Evolutionary conservation across 2,329 filamentous ascomycete species (phyloP).

Genomic region (Hortaea werneckii): DNA sequence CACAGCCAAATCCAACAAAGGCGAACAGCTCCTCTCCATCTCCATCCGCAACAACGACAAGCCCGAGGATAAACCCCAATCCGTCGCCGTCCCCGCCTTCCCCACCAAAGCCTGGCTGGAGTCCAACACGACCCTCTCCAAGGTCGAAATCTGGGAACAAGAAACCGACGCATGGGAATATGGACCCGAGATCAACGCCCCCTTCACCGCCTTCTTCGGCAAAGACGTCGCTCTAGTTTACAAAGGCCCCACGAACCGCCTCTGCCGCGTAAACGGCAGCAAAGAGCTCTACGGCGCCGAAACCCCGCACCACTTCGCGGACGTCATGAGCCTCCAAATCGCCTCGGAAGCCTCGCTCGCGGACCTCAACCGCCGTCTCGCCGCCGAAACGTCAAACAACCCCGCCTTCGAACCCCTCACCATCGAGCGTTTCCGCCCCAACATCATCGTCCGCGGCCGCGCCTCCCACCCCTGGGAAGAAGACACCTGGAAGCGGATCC

Average conservation of each 20-base stretch:
- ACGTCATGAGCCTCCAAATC: conserved; percentile 48
- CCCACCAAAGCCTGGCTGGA: conserved; percentile 45
- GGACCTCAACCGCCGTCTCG: conserved; percentile 48
- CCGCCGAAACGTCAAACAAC: conserved; percentile 16
- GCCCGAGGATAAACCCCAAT: background rate
- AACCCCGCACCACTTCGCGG: conserved; percentile 45
- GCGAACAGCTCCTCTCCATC: conserved; percentile 37
- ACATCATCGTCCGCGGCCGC: conserved; percentile 49
- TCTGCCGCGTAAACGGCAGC: conserved; percentile 47
- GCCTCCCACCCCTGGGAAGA: conserved; percentile 46
- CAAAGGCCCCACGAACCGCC: conserved; percentile 49
- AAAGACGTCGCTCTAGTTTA: conserved; percentile 48
- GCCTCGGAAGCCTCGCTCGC: conserved; percentile 45
- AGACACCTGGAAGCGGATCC: conserved; percentile 52
- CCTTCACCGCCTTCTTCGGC: conserved; percentile 48
- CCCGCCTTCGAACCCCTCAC: conserved; percentile 35
- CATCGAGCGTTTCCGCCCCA: conserved; percentile 54
- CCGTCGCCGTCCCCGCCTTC: conserved; percentile 45
- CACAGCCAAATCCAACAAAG: conserved; percentile 16
- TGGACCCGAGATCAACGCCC: conserved; percentile 38
- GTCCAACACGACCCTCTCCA: conserved; percentile 39
- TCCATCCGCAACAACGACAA: conserved; percentile 34
- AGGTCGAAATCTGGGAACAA: conserved; percentile 49
- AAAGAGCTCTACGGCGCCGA: conserved; percentile 40
- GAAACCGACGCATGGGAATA: conserved; percentile 50